Evolutionary conservation across 2,329 filamentous ascomycete species (phyloP), one percentile per base, ranked within the genome.

Genomic region (Moelleriella libera): DNA sequence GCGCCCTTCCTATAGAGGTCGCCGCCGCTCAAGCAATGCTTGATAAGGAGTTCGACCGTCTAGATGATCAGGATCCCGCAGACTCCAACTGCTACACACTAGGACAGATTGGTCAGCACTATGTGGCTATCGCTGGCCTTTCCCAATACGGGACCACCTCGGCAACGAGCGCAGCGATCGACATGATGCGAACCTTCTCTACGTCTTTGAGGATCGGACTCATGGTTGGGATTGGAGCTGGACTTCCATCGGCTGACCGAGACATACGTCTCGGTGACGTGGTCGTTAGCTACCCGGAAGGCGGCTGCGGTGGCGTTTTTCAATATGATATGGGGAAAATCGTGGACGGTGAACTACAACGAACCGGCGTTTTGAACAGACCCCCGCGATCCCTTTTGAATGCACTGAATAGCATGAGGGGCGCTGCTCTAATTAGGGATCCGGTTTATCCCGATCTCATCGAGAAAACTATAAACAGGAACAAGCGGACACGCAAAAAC

Each of bases 151-250:
- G 43, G 8, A 34, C 43, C 8, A 45, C 43, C 7, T 45, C 43
- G 11, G 43, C 43, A 7, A 45, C 43, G 43, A 45, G 29, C 10
- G 43, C 34, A 12, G 43, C 43, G 43, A 45, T 34, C 14, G 34
- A 45, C 30, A 45, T 45, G 43, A 34, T 45, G 30, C 43, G 43
- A 34, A 45, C 43, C 29, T 45, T 45, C 31, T 45, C 43, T 30
- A 28, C 12, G 34, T 45, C 30, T 9, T 5, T 45, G 30, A 28
- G 43, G 10, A 45, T 45, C 11, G 43, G 43, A 7, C 7, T 45
- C 7, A 45, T 45, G 28, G 43, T 45, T 21, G 43, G 30, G 9
- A 45, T 45, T 28, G 43, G 43, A 12, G 43, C 21, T n/a, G 43
- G 43, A 12, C 29, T 45, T 34, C 43, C 30, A 34, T 45, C 43